Evolutionary conservation across 75 land plant genomes (phyloP).

Genomic region (Sequoiadendron giganteum): DNA sequence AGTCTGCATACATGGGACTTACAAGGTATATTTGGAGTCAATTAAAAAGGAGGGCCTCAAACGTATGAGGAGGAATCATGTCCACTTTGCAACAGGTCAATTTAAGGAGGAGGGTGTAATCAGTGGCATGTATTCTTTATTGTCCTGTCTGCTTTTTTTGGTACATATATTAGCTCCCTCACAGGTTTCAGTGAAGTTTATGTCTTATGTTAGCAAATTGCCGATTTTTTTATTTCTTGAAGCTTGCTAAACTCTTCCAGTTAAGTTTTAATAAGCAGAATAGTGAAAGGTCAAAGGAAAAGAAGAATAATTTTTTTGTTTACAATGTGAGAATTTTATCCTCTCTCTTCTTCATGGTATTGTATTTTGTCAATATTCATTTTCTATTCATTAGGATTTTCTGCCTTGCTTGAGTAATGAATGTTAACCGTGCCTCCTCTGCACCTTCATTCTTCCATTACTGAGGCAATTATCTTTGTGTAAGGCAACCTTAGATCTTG

Average conservation of each 20-base stretch:
- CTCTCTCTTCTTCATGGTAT: neutral
- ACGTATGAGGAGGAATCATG: conserved; percentile 78
- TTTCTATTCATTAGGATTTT: too few relatives aligned
- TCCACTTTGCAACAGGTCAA: conserved; percentile 93
- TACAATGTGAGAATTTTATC: neutral
- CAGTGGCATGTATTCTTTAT: conserved; percentile 58
- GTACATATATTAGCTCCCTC: neutral
- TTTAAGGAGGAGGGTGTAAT: conserved; percentile 77
- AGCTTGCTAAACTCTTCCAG: neutral
- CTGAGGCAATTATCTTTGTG: too few relatives aligned
- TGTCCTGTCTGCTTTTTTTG: neutral
- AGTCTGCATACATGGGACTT: conserved; percentile 98
- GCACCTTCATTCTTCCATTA: neutral
- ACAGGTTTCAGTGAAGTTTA: neutral
- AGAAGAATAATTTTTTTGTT: neutral
- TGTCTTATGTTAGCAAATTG: neutral
- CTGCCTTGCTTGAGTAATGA: neutral
- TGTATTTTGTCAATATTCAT: too few relatives aligned
- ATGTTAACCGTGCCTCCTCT: neutral
- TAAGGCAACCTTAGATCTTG: too few relatives aligned
- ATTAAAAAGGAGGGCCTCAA: conserved; percentile 77
- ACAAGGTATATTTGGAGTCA: conserved; percentile 56
- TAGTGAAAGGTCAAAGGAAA: neutral
- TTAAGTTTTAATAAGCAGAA: neutral
- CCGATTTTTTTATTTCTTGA: neutral